Conservation (phyloP, 2,329 filamentous ascomycete species). For the Alternaria arborescens region DNA sequence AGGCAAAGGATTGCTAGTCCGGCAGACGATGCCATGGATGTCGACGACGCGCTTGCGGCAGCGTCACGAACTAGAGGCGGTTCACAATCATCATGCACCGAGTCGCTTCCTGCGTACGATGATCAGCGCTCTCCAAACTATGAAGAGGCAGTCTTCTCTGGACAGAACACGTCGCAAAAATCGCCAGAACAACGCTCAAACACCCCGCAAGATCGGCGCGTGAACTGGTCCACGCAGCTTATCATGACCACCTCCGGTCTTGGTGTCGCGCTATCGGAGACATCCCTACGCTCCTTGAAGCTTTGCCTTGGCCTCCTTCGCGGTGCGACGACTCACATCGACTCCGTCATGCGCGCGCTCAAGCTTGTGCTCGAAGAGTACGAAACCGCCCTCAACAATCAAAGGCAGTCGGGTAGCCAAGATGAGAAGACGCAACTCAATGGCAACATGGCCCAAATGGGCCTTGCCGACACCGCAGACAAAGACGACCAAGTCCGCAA, state of each 20-base stretch:
- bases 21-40: conserved; percentile 54
- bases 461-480: conserved; percentile 26
- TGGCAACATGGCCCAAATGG: conserved; percentile 28
- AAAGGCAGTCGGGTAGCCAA: conserved; percentile 26
- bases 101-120: conserved; percentile 85
- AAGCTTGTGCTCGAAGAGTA: conserved; percentile 82
- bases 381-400: conserved; percentile 62
- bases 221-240: conserved; percentile 79
- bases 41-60: conserved; percentile 54
- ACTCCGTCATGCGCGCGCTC: conserved; percentile 75
- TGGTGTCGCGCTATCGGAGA: conserved; percentile 88
- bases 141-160: conserved; percentile 62
- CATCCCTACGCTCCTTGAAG: conserved; percentile 82
- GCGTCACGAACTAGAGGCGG: conserved; percentile 57
- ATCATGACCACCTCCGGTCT: conserved; percentile 91
- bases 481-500: conserved; percentile 59
- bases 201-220: conserved; percentile 49
- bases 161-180: conserved; percentile 31
- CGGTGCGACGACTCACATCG: conserved; percentile 83
- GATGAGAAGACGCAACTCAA: conserved; percentile 24
- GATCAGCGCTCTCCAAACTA: conserved; percentile 79
- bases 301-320: conserved; percentile 84
- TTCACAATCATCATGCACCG: conserved; percentile 72
- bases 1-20: conserved; percentile 56
- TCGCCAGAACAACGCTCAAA: conserved; percentile 27